These are phyloP conservation scores for Cordia subcordata DNA, from an alignment of 257 asterid species.

Conservation along the genomic window DNA sequence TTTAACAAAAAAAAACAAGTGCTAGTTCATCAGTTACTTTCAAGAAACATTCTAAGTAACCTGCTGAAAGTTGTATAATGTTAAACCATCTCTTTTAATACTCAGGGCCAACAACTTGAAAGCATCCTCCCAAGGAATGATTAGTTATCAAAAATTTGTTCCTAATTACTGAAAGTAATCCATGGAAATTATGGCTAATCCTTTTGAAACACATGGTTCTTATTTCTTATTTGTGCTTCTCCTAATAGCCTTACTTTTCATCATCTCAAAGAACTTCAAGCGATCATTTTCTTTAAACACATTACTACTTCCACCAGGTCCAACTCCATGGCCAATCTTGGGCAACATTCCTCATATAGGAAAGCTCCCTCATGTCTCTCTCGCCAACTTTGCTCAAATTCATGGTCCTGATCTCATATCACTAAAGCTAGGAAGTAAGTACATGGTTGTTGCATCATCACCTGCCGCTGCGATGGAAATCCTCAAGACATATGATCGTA, in stretches of 20 bases:
- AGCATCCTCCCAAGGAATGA: no score
- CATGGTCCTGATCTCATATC: conserved; percentile 19
- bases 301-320: conserved; percentile 22
- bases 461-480: conserved; percentile 28
- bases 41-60: no score
- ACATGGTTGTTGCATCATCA: conserved; percentile 13
- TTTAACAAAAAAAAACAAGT: no score
- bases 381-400: conserved; percentile 15
- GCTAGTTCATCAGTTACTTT: no score
- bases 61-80: no score
- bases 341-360: conserved; percentile 24
- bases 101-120: no score
- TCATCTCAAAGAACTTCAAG: conserved; percentile 5
- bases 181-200: neutral
- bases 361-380: conserved; percentile 7
- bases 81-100: no score
- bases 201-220: neutral
- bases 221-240: neutral
- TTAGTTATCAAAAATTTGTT: no score
- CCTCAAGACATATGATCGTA: conserved; percentile 30
- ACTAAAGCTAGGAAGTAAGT: conserved; percentile 10
- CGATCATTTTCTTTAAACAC: neutral
- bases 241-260: neutral
- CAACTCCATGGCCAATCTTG: conserved; percentile 24
- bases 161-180: no score